Evolutionary conservation across 257 asterid genomes (phyloP).

Genomic region (Solanum acaule): DNA sequence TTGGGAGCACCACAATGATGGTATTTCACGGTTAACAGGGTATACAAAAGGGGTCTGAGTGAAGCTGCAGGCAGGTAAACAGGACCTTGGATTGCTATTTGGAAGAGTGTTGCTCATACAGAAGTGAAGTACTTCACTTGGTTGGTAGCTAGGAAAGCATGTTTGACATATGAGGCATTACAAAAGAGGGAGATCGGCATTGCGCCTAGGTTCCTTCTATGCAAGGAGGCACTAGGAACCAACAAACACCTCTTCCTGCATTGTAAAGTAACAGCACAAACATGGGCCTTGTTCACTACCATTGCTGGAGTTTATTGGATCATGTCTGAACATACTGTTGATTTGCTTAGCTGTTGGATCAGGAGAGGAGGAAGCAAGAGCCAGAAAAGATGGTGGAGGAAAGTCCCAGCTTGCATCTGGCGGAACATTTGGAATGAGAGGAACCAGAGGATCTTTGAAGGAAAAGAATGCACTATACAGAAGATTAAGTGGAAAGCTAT

Average conservation of each 20-base stretch:
- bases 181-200: neutral
- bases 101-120: neutral
- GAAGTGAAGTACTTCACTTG: neutral
- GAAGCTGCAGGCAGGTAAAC: neutral
- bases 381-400: neutral
- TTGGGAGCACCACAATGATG: neutral
- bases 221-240: neutral
- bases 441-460: neutral
- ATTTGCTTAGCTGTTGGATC: neutral
- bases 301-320: neutral
- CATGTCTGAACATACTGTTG: neutral
- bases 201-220: neutral
- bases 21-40: neutral
- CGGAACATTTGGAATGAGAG: neutral
- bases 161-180: neutral
- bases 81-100: neutral
- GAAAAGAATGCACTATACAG: neutral
- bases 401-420: neutral
- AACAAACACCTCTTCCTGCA: neutral
- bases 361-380: neutral
- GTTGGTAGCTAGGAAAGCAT: neutral
- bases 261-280: neutral
- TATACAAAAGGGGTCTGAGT: neutral
- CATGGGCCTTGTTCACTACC: neutral
- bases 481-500: neutral